Evolutionary conservation across 805 yeast genomes (phyloP), one percentile per base, ranked within the genome.

Genomic region (Candida anglica): DNA sequence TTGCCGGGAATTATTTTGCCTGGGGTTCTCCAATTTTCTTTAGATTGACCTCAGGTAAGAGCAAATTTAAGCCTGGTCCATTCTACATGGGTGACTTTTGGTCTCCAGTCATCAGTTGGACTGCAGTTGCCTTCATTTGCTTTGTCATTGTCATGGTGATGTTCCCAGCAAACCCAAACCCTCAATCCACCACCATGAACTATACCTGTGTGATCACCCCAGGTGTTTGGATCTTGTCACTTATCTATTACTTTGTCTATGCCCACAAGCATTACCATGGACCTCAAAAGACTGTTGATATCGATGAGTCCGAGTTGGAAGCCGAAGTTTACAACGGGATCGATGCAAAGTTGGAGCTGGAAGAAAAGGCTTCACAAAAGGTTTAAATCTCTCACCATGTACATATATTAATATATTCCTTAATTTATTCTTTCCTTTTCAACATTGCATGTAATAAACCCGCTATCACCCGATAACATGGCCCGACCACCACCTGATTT

Each of bases 201-300:
- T 82, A 82, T 53, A 77, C 86, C 0, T 71, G 71, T 42, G 84
- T 76, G 2, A 77, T 81, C 38, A 79, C 76, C 17, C 71, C 74
- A 19, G 80, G 80, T 6, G 71, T 75, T 13, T 77, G 82, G 82
- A 38, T 74, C 4, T 56, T 77, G 14, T 66, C 82, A 1, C 47
- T 69, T 36, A 32, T 69, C 1, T 79, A 79, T 54, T 80, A 74
- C 56, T 66, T 52, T 36, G 51, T 63, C 4, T 70, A 71, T 49
- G 82, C 79, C 3, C 66, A 71, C 39, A 75, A 69, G 45, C 59
- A 65, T 49, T 80, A 74, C 62, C 50, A 65, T 20, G 87, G 87
- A 6, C 86, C 86, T 3, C n/a, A 15, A 5, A 30, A 41, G 32
- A 34, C 32, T 14, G 32, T 30, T 9, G 32, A 30, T 30, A 16